These are phyloP conservation scores for Termitomyces heimii DNA, from an alignment of 768 basidiomycete genomes.

Conservation along the genomic window DNA sequence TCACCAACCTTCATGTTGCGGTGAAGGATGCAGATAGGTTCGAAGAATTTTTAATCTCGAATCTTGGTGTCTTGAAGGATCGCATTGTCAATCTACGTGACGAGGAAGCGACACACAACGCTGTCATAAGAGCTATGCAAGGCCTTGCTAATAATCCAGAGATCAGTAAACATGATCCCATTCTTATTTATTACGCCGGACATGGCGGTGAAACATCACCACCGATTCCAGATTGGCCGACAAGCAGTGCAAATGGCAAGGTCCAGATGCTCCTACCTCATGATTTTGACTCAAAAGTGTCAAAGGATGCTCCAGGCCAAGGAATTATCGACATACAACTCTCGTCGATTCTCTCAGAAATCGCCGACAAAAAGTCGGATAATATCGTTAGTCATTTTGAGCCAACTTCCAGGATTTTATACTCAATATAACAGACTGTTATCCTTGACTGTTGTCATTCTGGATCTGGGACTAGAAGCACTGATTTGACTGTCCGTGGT, in stretches of 20 bases:
- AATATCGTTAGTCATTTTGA: conserved; percentile 4
- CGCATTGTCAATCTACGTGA: conserved; percentile 1
- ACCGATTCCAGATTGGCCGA: background rate
- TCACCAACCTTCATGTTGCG: background rate
- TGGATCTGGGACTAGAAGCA: background rate
- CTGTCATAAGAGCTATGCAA: background rate
- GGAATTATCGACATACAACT: conserved; percentile 2
- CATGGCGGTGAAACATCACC: background rate
- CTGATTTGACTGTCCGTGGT: background rate
- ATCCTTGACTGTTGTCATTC: conserved; percentile 9
- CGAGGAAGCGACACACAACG: background rate
- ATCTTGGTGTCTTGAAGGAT: background rate
- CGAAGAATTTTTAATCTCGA: background rate
- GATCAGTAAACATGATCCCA: conserved; percentile 3
- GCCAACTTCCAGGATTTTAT: background rate
- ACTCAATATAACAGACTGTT: conserved; percentile 1
- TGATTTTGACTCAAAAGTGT: background rate
- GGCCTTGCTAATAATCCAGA: background rate
- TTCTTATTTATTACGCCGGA: conserved; percentile 10
- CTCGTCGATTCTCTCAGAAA: background rate
- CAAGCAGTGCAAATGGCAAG: background rate
- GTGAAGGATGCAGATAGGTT: conserved; percentile 1
- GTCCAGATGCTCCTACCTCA: conserved; percentile 7
- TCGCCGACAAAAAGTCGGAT: background rate
- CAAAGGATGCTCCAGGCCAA: background rate